Conservation (phyloP, 495 filamentous ascomycete genomes). For the Neurospora sublineolata region DNA sequence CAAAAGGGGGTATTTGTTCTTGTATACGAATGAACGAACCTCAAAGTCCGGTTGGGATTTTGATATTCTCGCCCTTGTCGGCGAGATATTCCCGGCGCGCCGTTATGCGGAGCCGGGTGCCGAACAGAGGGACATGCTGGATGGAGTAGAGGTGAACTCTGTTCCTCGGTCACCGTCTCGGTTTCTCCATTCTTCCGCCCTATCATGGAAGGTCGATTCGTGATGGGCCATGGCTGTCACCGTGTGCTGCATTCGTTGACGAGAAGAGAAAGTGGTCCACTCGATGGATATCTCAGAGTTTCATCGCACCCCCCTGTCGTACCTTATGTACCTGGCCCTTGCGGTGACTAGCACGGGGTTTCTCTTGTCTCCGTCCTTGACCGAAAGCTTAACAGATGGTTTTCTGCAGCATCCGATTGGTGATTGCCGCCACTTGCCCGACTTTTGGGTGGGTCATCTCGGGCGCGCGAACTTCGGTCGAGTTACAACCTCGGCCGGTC, state of each 20-base stretch:
- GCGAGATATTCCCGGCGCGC: background rate
- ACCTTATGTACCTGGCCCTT: background rate
- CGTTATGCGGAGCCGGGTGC: background rate
- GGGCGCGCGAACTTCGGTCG: background rate
- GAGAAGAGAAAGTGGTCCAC: background rate
- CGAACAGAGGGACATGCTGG: background rate
- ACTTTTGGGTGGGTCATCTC: background rate
- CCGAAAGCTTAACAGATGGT: background rate
- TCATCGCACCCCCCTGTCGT: background rate
- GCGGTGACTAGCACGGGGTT: background rate
- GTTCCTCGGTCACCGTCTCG: background rate
- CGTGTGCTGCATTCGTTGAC: background rate
- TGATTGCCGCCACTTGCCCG: background rate
- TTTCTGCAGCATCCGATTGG: background rate
- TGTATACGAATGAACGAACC: background rate
- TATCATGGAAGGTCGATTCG: background rate
- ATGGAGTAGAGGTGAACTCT: background rate
- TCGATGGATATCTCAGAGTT: background rate
- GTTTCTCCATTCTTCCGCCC: background rate
- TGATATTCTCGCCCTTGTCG: background rate
- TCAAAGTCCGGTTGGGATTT: background rate
- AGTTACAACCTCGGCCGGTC: background rate
- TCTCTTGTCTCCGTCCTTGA: background rate
- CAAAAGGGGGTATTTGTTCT: background rate
- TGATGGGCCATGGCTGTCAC: background rate